Conservation (phyloP, 495 filamentous ascomycete genomes). For the Symbiotaphrina buchneri region DNA sequence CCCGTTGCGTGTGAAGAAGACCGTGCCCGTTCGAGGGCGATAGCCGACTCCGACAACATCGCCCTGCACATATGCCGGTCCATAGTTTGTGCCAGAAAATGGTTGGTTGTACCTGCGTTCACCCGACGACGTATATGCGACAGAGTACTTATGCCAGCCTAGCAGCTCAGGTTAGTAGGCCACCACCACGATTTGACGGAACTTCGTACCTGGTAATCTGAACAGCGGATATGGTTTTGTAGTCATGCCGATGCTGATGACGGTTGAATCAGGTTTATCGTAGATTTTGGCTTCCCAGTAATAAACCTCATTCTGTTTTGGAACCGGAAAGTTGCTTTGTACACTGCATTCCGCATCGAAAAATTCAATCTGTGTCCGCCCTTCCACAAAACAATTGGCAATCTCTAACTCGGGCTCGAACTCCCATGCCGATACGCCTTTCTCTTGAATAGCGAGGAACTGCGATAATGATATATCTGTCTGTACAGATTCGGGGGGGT, state of each 20-base stretch:
- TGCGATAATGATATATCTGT: conserved; percentile 96
- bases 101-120: conserved; percentile 80
- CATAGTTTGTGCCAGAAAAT: conserved; percentile 56
- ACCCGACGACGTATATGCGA: conserved; percentile 76
- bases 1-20: conserved; percentile 96
- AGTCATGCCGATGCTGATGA: conserved; percentile 74
- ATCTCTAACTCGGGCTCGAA: conserved; percentile 97
- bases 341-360: conserved; percentile 96
- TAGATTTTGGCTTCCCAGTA: conserved; percentile 99
- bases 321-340: conserved; percentile 86
- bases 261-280: conserved; percentile 76
- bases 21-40: conserved; percentile 75
- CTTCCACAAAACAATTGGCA: conserved; percentile 97
- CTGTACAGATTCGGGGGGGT: conserved; percentile 84
- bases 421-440: conserved; percentile 96
- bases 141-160: conserved; percentile 82
- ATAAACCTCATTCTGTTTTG: conserved; percentile 97
- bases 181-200: background rate
- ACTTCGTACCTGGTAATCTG: conserved; percentile 57
- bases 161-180: background rate
- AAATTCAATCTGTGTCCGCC: conserved; percentile 90
- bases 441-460: conserved; percentile 95
- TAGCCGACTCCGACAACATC: conserved; percentile 95
- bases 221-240: conserved; percentile 96
- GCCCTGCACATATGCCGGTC: conserved; percentile 65